Evolutionary conservation across 129 eudicot genomes (phyloP).

Genomic region (Heracleum sosnowskyi): DNA sequence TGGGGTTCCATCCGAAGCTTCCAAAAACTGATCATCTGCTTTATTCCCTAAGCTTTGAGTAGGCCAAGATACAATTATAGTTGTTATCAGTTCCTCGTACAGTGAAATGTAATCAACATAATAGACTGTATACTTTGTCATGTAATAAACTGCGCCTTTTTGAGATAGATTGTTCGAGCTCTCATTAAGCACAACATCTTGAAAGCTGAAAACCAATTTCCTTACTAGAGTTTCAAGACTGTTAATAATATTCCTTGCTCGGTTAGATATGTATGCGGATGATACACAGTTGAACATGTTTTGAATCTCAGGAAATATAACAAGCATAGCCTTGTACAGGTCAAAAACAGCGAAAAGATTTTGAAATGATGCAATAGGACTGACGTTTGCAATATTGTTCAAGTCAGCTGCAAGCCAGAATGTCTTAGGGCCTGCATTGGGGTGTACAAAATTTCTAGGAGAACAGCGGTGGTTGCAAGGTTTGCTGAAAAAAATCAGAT

Average conservation of each 20-base stretch:
- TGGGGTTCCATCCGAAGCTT: not conserved
- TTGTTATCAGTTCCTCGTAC: not conserved
- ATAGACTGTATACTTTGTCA: slow-evolving; percentile 1
- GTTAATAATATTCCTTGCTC: not conserved
- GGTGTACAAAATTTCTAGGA: too few species aligned
- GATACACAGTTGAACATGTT: not conserved
- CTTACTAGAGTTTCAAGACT: not conserved
- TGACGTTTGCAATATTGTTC: too few species aligned
- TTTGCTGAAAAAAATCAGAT: not conserved
- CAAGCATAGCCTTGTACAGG: not conserved
- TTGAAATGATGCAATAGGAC: too few species aligned
- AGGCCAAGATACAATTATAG: not conserved
- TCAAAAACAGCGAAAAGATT: not conserved
- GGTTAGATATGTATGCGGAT: not conserved
- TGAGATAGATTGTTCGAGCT: not conserved
- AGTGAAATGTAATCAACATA: not conserved
- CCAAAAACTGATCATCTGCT: not conserved
- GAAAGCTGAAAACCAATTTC: not conserved
- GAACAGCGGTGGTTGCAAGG: too few species aligned
- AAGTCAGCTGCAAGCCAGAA: too few species aligned
- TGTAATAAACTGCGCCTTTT: not conserved
- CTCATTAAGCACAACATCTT: not conserved
- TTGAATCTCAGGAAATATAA: not conserved
- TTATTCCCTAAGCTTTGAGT: not conserved
- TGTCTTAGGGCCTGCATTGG: too few species aligned